Conservation (phyloP, 768 basidiomycete genomes). For the Cantharellus anzutake region DNA sequence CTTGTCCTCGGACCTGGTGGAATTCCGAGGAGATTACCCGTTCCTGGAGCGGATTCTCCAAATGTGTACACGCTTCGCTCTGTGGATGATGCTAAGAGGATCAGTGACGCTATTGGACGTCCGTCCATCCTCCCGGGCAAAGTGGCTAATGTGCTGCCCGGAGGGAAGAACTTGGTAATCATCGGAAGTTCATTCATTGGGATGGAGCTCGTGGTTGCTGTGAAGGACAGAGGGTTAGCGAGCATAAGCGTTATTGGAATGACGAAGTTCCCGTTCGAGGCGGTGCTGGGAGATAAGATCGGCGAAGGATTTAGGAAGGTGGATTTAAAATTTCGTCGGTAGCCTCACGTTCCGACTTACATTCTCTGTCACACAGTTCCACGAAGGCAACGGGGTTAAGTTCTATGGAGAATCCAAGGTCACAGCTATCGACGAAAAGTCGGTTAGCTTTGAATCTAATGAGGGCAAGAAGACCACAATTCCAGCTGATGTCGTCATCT, state of each 20-base stretch:
- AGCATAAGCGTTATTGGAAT: slow-evolving; percentile 72
- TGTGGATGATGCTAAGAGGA: slow-evolving; percentile 15
- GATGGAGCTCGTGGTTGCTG: slow-evolving; percentile 75
- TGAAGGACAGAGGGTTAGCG: slow-evolving; percentile 53
- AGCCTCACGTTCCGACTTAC: not conserved
- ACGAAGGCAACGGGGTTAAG: slow-evolving; percentile 64
- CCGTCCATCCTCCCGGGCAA: too few relatives aligned
- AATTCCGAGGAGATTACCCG: slow-evolving; percentile 50
- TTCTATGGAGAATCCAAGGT: slow-evolving; percentile 64
- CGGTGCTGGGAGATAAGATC: slow-evolving; percentile 62
- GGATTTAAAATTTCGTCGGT: not conserved
- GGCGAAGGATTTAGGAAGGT: slow-evolving; percentile 66
- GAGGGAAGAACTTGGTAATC: slow-evolving; percentile 60
- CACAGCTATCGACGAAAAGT: slow-evolving; percentile 46
- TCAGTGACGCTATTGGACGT: too few relatives aligned
- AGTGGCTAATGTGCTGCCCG: slow-evolving; percentile 27
- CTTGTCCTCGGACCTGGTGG: slow-evolving; percentile 68
- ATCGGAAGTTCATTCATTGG: slow-evolving; percentile 85
- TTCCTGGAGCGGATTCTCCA: slow-evolving; percentile 52
- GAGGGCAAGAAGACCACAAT: slow-evolving; percentile 33
- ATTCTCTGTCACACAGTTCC: slow-evolving; percentile 28
- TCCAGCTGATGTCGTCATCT: slow-evolving; percentile 56
- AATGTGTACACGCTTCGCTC: slow-evolving; percentile 63
- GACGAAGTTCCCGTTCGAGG: slow-evolving; percentile 64
- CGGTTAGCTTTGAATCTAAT: slow-evolving; percentile 32